These are phyloP conservation scores for Keithomyces neogunnii DNA, from an alignment of 2,329 filamentous ascomycete species.

Conservation along the genomic window DNA sequence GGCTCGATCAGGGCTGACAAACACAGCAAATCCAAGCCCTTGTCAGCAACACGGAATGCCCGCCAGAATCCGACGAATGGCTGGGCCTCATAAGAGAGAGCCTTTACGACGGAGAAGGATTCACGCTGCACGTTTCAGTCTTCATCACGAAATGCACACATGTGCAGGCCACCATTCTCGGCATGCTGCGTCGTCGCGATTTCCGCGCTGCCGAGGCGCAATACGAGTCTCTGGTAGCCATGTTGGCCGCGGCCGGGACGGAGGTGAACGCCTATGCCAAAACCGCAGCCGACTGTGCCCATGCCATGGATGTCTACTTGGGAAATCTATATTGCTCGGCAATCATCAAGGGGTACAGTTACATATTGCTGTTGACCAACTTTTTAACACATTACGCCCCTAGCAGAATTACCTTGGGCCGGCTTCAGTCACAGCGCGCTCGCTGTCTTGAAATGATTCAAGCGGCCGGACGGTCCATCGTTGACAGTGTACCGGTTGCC, in stretches of 20 bases:
- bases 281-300: conserved; percentile 2
- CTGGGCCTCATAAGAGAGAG: conserved; percentile 19
- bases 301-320: conserved; percentile 21
- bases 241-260: conserved; percentile 17
- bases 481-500: conserved; percentile 16
- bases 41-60: conserved; percentile 21
- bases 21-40: conserved; percentile 29
- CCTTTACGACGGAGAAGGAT: conserved; percentile 16
- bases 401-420: conserved; percentile 14
- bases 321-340: conserved; percentile 23
- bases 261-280: conserved; percentile 12
- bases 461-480: conserved; percentile 18
- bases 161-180: conserved; percentile 18
- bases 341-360: conserved; percentile 26
- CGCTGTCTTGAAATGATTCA: conserved; percentile 19
- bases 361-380: conserved; percentile 24
- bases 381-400: conserved; percentile 24
- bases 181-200: conserved; percentile 19
- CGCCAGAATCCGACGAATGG: conserved; percentile 28
- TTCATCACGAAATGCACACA: conserved; percentile 20
- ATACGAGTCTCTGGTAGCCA: conserved; percentile 17
- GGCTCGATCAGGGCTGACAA: background rate
- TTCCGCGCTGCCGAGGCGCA: conserved; percentile 18
- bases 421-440: conserved; percentile 19
- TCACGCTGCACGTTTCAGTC: conserved; percentile 17